phyloP scores from a whole-genome alignment of 1,139 yeast species.

The Tardiomyces depauwii region DNA sequence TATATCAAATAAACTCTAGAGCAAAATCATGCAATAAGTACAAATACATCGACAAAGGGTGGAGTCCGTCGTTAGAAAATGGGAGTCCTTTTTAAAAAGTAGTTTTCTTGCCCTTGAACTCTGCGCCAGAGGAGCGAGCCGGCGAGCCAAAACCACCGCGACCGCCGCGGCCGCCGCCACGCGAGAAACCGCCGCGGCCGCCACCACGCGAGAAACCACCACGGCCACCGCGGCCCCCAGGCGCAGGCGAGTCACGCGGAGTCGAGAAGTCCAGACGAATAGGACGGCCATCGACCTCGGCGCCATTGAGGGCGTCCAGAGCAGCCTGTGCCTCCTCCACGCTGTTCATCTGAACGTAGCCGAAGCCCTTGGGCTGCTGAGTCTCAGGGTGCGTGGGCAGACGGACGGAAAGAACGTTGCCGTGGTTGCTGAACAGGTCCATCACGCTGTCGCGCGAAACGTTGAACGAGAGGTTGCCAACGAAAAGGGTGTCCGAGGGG shows the following conservation, averaged over 20 bases:
- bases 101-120: constrained; percentile 28
- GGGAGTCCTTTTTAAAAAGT: constrained; percentile 19
- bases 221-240: constrained; percentile 31
- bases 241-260: constrained; percentile 54
- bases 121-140: constrained; percentile 16
- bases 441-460: constrained; percentile 70
- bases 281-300: constrained; percentile 81
- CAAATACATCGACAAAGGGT: too few relatives aligned
- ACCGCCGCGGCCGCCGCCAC: constrained; percentile 30
- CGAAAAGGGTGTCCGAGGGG: constrained; percentile 90
- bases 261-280: constrained; percentile 91
- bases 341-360: constrained; percentile 83
- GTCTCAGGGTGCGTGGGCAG: constrained; percentile 98
- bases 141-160: constrained; percentile 32
- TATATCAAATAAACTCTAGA: too few relatives aligned
- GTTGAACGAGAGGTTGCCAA: constrained; percentile 91
- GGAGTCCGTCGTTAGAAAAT: too few relatives aligned
- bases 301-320: constrained; percentile 78
- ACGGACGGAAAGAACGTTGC: constrained; percentile 78
- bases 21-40: too few relatives aligned
- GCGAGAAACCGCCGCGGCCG: constrained; percentile 26
- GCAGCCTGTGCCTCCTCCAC: constrained; percentile 90
- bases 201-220: constrained; percentile 35
- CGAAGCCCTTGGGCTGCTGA: constrained; percentile 98
- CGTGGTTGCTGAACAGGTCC: constrained; percentile 63